Conservation (phyloP, 1,284 basidiomycete species). For the Sphaerobolus stellatus region DNA sequence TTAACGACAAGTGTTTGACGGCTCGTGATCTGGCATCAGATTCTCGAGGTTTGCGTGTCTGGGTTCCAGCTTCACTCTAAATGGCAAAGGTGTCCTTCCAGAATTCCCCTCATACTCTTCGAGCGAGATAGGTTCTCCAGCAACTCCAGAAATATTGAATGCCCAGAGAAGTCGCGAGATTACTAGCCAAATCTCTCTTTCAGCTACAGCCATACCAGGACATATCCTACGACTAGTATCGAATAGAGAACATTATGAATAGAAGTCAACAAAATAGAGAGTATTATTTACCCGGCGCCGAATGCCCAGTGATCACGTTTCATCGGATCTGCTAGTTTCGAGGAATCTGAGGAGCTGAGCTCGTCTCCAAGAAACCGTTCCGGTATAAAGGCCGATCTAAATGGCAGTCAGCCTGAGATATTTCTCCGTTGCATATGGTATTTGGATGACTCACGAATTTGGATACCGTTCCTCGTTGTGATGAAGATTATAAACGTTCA, state of each 20-base stretch:
- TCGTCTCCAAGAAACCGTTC: slow-evolving; percentile 35
- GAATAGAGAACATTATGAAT: not conserved
- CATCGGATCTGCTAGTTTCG: slow-evolving; percentile 39
- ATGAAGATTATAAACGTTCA: slow-evolving; percentile 41
- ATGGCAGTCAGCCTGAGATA: not conserved
- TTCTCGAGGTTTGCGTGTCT: too few relatives aligned
- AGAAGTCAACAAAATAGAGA: slow-evolving; percentile 10
- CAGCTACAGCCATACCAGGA: slow-evolving; percentile 40
- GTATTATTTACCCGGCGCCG: slow-evolving; percentile 33
- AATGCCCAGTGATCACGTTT: slow-evolving; percentile 48
- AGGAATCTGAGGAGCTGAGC: slow-evolving; percentile 30
- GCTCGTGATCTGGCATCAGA: too few relatives aligned
- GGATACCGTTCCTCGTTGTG: slow-evolving; percentile 38
- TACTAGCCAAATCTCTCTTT: slow-evolving; percentile 39
- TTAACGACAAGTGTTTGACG: too few relatives aligned
- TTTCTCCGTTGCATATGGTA: slow-evolving; percentile 11
- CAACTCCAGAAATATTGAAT: slow-evolving; percentile 37
- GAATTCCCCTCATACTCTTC: slow-evolving; percentile 44
- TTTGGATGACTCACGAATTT: slow-evolving; percentile 29
- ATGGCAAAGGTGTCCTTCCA: slow-evolving; percentile 38
- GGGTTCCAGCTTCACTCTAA: slow-evolving; percentile 17
- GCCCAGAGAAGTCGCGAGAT: slow-evolving; percentile 42
- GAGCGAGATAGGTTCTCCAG: slow-evolving; percentile 38
- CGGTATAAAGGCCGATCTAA: slow-evolving; percentile 27
- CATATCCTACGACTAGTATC: slow-evolving; percentile 39